A percentile compares a stretch with the other conserved stretches of the same genome.
phyloP scores from a whole-genome alignment of 768 basidiomycete species.

The Mycena floridula region DNA sequence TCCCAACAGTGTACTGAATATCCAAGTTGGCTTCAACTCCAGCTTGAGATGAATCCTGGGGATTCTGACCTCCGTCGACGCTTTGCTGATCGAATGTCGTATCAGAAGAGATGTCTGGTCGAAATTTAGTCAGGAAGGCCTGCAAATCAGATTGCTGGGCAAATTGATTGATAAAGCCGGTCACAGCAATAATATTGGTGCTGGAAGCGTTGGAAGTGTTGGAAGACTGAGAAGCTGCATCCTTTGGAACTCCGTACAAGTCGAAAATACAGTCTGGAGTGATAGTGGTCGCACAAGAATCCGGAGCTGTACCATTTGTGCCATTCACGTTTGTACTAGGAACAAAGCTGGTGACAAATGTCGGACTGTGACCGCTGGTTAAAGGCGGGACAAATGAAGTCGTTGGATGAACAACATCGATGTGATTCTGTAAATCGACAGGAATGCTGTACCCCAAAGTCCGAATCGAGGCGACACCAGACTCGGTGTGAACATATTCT shows the following conservation, averaged over 20 bases:
- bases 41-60: slow-evolving; percentile 13
- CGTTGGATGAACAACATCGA: slow-evolving; percentile 20
- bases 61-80: slow-evolving; percentile 20
- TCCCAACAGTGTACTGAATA: slow-evolving; percentile 20
- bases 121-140: slow-evolving; percentile 13
- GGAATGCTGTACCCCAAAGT: slow-evolving; percentile 19
- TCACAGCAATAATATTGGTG: slow-evolving; percentile 10
- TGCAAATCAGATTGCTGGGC: slow-evolving; percentile 9
- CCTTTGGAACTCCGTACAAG: background rate
- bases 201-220: background rate
- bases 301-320: slow-evolving; percentile 7
- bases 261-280: slow-evolving; percentile 18
- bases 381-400: slow-evolving; percentile 7
- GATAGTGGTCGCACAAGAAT: slow-evolving; percentile 12
- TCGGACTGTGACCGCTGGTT: slow-evolving; percentile 2
- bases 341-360: background rate
- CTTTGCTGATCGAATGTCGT: slow-evolving; percentile 15
- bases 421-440: slow-evolving; percentile 11
- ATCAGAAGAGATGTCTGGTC: slow-evolving; percentile 16
- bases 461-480: slow-evolving; percentile 12
- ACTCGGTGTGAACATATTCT: slow-evolving; percentile 12
- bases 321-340: background rate
- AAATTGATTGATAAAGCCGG: slow-evolving; percentile 8
- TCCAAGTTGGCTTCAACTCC: slow-evolving; percentile 22
- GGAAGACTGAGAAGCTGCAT: slow-evolving; percentile 9